phyloP scores from a whole-genome alignment of 768 basidiomycete genomes.

The Mycena leptocephala region DNA sequence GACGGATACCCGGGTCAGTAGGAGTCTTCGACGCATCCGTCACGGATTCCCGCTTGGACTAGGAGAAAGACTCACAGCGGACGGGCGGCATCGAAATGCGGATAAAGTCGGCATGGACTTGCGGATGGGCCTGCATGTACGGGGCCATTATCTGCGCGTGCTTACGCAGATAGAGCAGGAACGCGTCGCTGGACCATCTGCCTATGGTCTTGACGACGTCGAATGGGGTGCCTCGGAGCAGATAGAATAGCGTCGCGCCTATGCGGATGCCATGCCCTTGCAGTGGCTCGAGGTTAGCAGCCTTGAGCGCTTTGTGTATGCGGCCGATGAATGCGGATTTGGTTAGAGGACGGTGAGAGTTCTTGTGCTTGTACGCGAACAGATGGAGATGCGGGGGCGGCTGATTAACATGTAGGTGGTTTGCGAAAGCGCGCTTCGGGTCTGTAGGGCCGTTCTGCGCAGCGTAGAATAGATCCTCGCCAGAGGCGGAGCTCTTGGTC shows the following conservation, averaged over 20 bases:
- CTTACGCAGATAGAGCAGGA: constrained; percentile 45
- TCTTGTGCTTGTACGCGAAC: not conserved
- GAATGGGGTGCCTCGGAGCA: constrained; percentile 44
- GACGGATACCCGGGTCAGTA: too few species aligned
- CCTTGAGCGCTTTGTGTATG: not conserved
- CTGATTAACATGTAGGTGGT: not conserved
- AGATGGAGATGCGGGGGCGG: not conserved
- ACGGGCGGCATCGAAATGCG: too few species aligned
- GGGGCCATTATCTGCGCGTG: too few species aligned
- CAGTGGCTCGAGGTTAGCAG: not conserved
- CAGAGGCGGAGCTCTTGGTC: not conserved
- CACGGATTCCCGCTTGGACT: too few species aligned
- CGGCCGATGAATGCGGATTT: not conserved
- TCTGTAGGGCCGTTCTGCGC: constrained; percentile 29
- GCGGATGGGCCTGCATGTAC: constrained; percentile 43
- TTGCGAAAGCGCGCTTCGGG: constrained; percentile 32
- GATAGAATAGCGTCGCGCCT: constrained; percentile 45
- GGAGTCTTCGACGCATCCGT: too few species aligned
- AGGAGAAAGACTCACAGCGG: too few species aligned
- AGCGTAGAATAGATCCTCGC: not conserved
- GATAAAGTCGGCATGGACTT: constrained; percentile 18
- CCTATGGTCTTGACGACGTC: constrained; percentile 50
- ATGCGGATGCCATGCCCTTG: not conserved
- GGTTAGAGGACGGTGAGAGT: not conserved
- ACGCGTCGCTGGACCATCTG: constrained; percentile 50